Evolutionary conservation across 306 rosid species (phyloP), one percentile per base, ranked within the genome.

Genomic region (Begonia loranthoides): DNA sequence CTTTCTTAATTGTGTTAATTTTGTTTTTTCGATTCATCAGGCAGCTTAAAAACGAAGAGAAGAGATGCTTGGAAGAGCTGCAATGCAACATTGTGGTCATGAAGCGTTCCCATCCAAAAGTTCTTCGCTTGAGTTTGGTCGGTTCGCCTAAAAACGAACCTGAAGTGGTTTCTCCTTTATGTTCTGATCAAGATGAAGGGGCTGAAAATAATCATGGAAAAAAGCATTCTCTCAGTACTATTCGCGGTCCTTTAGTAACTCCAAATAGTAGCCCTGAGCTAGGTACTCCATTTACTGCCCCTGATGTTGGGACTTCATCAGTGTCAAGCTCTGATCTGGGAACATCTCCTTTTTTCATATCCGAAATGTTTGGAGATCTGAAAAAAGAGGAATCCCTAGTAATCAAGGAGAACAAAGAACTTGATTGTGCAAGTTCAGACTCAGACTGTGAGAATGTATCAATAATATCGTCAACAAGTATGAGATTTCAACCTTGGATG

Each of bases 201-300:
- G 57, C 73, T 40, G 83, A 70, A 62, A 78, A 79, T 36, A 66
- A 53, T 52, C 54, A 67, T 45, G 70, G 74, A 52, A 77, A 65
- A 57, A 80, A 70, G 59, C 67, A 62, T 41, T 76, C 64, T 58
- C 68, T 78, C 53, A 50, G 64, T 63, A 72, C 84, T 38, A 68
- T 74, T 10, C 86, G 75, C 43, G 94, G 84, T 47, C 94, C 84
- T 0, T 77, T 66, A 38, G 99, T 86, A 55, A 90, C 99, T 59
- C 99, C 99, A 50, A 74, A 70, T 56, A 90, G 99, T 65, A 90
- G 99, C 73, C 99, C 99, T 13, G 99, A 90, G 80, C 73, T 82
- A 46, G 99, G 87, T 65, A 86, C 99, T 3, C 88, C 99, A 0
- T 90, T 86, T 62, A 90, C 99, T 1, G 64, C 80, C 36, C 82